Evolutionary conservation across 495 filamentous ascomycete genomes (phyloP).

Genomic region (Neurospora sp.): DNA sequence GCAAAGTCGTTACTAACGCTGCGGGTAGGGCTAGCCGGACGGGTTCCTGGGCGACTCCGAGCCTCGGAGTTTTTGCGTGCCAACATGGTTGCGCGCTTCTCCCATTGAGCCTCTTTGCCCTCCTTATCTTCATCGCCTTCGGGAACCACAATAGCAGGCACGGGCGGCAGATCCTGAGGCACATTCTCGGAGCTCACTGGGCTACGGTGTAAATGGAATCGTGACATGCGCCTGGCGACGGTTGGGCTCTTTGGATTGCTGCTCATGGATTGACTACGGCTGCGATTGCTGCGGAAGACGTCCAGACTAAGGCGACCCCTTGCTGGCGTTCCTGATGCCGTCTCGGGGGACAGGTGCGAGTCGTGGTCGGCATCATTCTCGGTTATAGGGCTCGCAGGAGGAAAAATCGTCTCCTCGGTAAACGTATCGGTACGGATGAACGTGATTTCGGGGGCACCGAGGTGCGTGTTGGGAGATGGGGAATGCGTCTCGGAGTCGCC

Average conservation of each 20-base stretch:
- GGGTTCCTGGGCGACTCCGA: slow-evolving; percentile 32
- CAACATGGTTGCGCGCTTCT: slow-evolving; percentile 78
- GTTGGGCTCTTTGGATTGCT: slow-evolving; percentile 27
- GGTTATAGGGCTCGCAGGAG: slow-evolving; percentile 42
- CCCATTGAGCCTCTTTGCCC: slow-evolving; percentile 51
- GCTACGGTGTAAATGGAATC: slow-evolving; percentile 53
- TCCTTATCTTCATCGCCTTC: slow-evolving; percentile 36
- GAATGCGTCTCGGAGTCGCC: slow-evolving; percentile 25
- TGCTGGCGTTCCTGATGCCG: slow-evolving; percentile 9
- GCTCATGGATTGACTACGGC: slow-evolving; percentile 37
- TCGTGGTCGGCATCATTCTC: slow-evolving; percentile 16
- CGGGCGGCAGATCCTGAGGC: slow-evolving; percentile 65
- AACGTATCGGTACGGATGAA: slow-evolving; percentile 79
- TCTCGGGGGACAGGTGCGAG: slow-evolving; percentile 24
- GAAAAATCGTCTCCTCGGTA: slow-evolving; percentile 63
- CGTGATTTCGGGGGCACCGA: slow-evolving; percentile 57
- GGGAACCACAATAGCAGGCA: slow-evolving; percentile 36
- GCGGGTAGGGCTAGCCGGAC: slow-evolving; percentile 22
- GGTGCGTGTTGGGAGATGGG: slow-evolving; percentile 19
- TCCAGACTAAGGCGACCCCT: slow-evolving; percentile 18
- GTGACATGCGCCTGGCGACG: slow-evolving; percentile 46
- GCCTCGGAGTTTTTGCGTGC: slow-evolving; percentile 53
- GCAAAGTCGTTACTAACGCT: slow-evolving; percentile 13
- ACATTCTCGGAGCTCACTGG: slow-evolving; percentile 62
- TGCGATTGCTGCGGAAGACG: slow-evolving; percentile 32